Evolutionary conservation across 1,284 basidiomycete species (phyloP), one percentile per base, ranked within the genome.

Genomic region (Rhodofomes roseus): DNA sequence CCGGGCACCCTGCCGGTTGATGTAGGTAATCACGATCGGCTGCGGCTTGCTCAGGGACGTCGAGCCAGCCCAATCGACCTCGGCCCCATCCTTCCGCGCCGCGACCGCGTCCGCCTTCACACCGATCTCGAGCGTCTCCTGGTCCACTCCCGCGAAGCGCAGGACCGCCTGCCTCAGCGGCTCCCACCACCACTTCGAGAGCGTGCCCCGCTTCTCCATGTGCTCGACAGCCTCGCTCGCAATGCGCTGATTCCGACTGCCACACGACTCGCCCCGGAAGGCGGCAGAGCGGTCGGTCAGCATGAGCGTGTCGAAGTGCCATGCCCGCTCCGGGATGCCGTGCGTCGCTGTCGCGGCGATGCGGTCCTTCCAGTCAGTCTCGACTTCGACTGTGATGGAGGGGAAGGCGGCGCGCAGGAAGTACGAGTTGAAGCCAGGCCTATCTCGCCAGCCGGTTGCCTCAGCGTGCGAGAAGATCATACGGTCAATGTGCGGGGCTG

Each of bases 341-440:
- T 76, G 70, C 25, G 75, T 70, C 27, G 63, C 63, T 2, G 83
- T 84, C 4, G 78, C 70, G 16, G 55, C 58, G 11, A 84, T 74
- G 8, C 87, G 81, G 67, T 93, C 91, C 1, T 74, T 64, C 86
- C 89, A 92, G 68, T 92, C 90, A 53, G 81, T 74, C 52, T 82
- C 72, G 59, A 84, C 83, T 63, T 93, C 89, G 52, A 92, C 76
- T 0, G 84, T 78, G 55, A 90, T 74, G 8, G 85, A 86, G 7
- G 92, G 91, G 73, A 91, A 90, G n/a, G 83, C 86, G 5, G 86
- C 83, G 36, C 89, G 85, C 18, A 90, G 76, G 69, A 93, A 84
- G 73, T 90, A 92, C 20, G 83, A 68, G 68, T 90, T 88, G 73
- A 90, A 86, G 0, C 85, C 85, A 0, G 90, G 88, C 55, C 76